phyloP scores from a whole-genome alignment of 164 flowering plant species.

The Santalum album region DNA sequence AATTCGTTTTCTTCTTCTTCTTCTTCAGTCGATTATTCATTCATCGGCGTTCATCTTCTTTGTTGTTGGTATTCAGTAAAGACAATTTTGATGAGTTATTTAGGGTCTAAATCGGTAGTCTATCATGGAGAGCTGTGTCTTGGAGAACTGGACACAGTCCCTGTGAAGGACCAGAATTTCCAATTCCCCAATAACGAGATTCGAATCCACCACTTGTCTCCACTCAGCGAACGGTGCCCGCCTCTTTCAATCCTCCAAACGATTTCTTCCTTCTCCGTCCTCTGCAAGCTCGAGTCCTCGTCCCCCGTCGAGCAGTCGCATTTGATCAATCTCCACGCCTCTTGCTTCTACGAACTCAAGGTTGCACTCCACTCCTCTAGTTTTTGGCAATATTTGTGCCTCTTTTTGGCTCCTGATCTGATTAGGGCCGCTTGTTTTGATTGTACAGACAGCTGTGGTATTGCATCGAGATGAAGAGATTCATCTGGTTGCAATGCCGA shows the following conservation, averaged over 20 bases:
- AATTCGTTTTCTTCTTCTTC: not conserved
- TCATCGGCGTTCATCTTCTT: not conserved
- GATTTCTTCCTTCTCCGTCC: constrained; percentile 55
- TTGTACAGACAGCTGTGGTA: constrained; percentile 93
- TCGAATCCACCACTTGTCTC: constrained; percentile 61
- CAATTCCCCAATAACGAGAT: constrained; percentile 85
- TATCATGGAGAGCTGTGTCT: constrained; percentile 55
- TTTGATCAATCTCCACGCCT: constrained; percentile 52
- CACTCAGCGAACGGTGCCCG: constrained; percentile 61
- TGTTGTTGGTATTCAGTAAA: not conserved
- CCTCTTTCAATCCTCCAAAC: constrained; percentile 82
- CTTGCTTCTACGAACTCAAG: constrained; percentile 65
- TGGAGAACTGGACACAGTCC: constrained; percentile 63
- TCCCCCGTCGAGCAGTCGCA: constrained; percentile 35
- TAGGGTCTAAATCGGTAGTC: constrained; percentile 59
- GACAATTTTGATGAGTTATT: constrained; percentile 38
- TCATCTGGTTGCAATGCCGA: constrained; percentile 94
- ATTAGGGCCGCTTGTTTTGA: constrained; percentile 1
- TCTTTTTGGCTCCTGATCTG: not conserved
- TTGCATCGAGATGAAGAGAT: constrained; percentile 67
- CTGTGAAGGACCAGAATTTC: constrained; percentile 35
- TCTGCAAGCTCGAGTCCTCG: constrained; percentile 72
- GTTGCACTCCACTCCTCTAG: constrained; percentile 16
- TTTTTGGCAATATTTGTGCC: not conserved
- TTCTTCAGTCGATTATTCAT: not conserved